phyloP scores from a whole-genome alignment of 305 asterid species.

The Ajuga reptans region DNA sequence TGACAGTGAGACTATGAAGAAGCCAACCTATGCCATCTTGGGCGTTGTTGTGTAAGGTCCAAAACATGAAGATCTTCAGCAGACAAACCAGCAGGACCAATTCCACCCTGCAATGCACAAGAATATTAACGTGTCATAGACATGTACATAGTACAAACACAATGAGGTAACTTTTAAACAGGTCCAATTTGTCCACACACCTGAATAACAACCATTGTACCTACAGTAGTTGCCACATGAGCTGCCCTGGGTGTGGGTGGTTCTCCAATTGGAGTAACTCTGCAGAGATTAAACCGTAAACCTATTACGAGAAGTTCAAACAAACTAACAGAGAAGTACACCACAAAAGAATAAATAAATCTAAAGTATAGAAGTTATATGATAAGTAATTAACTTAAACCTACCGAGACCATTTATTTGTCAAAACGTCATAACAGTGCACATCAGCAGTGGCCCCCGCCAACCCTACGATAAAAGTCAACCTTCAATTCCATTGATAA shows the following conservation, averaged over 20 bases:
- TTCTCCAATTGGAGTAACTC: constrained; percentile 92
- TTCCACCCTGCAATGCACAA: constrained; percentile 69
- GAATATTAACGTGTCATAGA: constrained; percentile 12
- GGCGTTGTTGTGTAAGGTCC: constrained; percentile 92
- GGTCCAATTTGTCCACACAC: constrained; percentile 33
- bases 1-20: neutral
- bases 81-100: constrained; percentile 98
- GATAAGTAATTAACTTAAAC: constrained; percentile 14
- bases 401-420: constrained; percentile 96
- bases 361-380: neutral
- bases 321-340: constrained; percentile 13
- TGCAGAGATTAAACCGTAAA: constrained; percentile 31
- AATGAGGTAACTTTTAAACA: neutral
- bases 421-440: constrained; percentile 80
- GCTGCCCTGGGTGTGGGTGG: constrained; percentile 99
- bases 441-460: constrained; percentile 99
- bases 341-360: neutral
- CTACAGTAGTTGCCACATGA: constrained; percentile 96
- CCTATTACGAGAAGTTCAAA: constrained; percentile 2
- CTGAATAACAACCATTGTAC: constrained; percentile 99
- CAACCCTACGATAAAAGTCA: constrained; percentile 59
- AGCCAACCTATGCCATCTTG: constrained; percentile 93
- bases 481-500: constrained; percentile 21
- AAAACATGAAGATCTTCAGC: constrained; percentile 98
- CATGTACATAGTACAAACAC: constrained; percentile 6